Conservation (phyloP, 768 basidiomycete genomes). For the Termitomyces titanicus region DNA sequence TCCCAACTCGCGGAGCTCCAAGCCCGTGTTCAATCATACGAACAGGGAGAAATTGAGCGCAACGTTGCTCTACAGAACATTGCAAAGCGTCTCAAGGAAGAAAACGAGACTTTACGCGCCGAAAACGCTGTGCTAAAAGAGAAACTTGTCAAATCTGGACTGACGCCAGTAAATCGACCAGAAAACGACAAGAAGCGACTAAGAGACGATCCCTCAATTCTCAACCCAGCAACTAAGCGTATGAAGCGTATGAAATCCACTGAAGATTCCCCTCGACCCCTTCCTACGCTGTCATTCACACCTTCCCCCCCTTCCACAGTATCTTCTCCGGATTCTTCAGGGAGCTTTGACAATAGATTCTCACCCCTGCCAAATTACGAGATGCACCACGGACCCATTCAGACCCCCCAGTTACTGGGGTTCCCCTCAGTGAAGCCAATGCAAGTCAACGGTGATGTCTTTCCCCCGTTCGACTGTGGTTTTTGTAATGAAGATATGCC, state of each 20-base stretch:
- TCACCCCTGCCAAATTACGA: slow-evolving; percentile 30
- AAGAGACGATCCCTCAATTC: slow-evolving; percentile 46
- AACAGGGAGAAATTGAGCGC: slow-evolving; percentile 88
- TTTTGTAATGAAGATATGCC: slow-evolving; percentile 68
- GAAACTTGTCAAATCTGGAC: slow-evolving; percentile 39
- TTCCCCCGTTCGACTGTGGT: slow-evolving; percentile 62
- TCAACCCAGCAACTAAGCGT: slow-evolving; percentile 34
- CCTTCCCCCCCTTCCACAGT: slow-evolving; percentile 45
- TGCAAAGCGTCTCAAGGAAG: slow-evolving; percentile 82
- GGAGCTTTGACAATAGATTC: slow-evolving; percentile 29
- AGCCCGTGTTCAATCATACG: slow-evolving; percentile 79
- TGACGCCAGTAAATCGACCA: slow-evolving; percentile 24
- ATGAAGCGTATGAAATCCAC: slow-evolving; percentile 15
- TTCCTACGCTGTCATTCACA: slow-evolving; percentile 31
- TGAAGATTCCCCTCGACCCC: slow-evolving; percentile 28
- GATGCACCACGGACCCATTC: slow-evolving; percentile 22
- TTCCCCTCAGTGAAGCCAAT: slow-evolving; percentile 25
- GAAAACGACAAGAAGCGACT: slow-evolving; percentile 54
- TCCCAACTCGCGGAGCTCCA: slow-evolving; percentile 85
- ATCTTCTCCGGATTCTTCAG: slow-evolving; percentile 47
- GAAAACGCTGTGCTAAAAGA: slow-evolving; percentile 65
- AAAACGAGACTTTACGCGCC: slow-evolving; percentile 69
- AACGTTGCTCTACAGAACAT: slow-evolving; percentile 81
- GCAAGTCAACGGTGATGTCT: slow-evolving; percentile 23
- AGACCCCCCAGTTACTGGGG: slow-evolving; percentile 27